Conservation (phyloP, 148 eudicot genomes). For the Cornus controversa region DNA sequence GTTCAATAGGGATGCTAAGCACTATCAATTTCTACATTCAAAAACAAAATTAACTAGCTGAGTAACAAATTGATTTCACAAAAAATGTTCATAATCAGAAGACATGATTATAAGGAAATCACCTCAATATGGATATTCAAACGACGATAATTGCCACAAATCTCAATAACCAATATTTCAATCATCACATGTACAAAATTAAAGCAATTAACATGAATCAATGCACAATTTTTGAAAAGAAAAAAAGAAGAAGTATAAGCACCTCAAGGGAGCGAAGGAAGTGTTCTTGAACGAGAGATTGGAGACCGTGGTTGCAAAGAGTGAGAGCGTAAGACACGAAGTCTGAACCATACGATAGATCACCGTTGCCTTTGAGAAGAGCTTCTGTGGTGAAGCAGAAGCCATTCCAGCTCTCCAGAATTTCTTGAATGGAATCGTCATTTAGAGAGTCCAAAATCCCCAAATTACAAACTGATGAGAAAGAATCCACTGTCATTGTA, state of each 20-base stretch:
- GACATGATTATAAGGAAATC: not conserved
- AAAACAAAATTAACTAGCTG: not conserved
- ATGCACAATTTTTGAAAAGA: not conserved
- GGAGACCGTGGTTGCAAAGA: slow-evolving; percentile 57
- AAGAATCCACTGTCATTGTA: slow-evolving; percentile 21
- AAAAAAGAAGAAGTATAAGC: not conserved
- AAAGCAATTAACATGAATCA: not conserved
- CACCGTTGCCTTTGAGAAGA: slow-evolving; percentile 41
- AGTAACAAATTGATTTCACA: not conserved
- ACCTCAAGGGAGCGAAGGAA: slow-evolving; percentile 72
- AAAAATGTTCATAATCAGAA: too few species aligned
- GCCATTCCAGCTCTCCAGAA: slow-evolving; percentile 55
- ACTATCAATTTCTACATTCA: not conserved
- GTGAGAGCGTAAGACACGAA: slow-evolving; percentile 40
- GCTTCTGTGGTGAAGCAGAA: slow-evolving; percentile 58
- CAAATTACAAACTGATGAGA: slow-evolving; percentile 41
- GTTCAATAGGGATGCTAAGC: not conserved
- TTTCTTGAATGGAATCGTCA: slow-evolving; percentile 43
- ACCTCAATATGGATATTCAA: too few species aligned
- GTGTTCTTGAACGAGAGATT: slow-evolving; percentile 56
- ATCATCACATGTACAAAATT: not conserved
- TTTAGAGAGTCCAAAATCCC: slow-evolving; percentile 49
- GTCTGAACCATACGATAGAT: slow-evolving; percentile 36
- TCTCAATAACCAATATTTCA: too few species aligned
- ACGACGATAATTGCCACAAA: too few species aligned